These are phyloP conservation scores for Marasmius sp. DNA, from an alignment of 1,284 basidiomycete genomes.

Conservation along the genomic window DNA sequence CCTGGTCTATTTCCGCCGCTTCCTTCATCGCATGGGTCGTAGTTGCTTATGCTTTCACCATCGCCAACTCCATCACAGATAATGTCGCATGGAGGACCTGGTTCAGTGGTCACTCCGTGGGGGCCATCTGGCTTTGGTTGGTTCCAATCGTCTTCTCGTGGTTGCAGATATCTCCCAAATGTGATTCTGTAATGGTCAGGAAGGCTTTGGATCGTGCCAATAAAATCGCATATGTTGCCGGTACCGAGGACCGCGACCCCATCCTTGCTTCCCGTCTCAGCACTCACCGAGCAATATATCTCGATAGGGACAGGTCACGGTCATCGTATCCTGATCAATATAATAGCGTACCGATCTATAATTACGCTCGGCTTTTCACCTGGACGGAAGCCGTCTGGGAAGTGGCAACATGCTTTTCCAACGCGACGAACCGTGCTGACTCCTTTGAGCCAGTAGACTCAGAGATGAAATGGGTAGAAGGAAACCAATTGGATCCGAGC, in stretches of 20 bases:
- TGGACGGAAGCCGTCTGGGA: slow-evolving; percentile 24
- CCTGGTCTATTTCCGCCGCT: slow-evolving; percentile 34
- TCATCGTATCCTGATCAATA: slow-evolving; percentile 13
- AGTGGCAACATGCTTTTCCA: slow-evolving; percentile 20
- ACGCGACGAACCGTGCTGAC: slow-evolving; percentile 5
- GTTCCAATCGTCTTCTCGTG: slow-evolving; percentile 34
- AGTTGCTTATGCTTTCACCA: slow-evolving; percentile 32
- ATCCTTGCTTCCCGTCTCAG: slow-evolving; percentile 13
- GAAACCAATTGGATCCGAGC: no score
- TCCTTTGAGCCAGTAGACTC: background rate
- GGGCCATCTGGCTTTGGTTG: slow-evolving; percentile 34
- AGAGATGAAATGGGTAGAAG: no score
- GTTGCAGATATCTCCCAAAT: slow-evolving; percentile 33
- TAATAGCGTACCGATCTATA: slow-evolving; percentile 27
- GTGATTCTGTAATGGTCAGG: slow-evolving; percentile 22
- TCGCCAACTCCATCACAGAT: slow-evolving; percentile 26
- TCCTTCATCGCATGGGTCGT: slow-evolving; percentile 33
- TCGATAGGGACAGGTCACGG: background rate
- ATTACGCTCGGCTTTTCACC: slow-evolving; percentile 26
- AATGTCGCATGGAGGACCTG: slow-evolving; percentile 17
- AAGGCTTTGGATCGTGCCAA: slow-evolving; percentile 24
- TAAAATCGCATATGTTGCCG: slow-evolving; percentile 15
- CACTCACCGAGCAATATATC: slow-evolving; percentile 1
- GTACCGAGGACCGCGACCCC: background rate
- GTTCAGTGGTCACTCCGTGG: slow-evolving; percentile 27